Percentiles rank a stretch among this genome's conserved stretches.
Evolutionary conservation across 202 grass and related monocot species (phyloP).

Genomic region (Sporobolus alterniflorus): DNA sequence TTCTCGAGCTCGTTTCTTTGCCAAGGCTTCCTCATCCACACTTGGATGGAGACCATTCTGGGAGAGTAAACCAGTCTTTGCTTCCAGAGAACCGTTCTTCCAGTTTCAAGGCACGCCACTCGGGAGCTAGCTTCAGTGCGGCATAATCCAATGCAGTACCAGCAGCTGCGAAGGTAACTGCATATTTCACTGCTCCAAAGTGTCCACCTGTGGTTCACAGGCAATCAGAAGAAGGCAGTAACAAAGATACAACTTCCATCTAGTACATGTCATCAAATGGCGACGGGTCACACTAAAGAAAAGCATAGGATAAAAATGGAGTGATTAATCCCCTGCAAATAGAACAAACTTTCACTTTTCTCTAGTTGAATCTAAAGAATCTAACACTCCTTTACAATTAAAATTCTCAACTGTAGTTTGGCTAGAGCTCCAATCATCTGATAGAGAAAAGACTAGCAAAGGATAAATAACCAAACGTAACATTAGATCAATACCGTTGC

Average conservation of each 20-base stretch:
- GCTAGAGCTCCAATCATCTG: neutral
- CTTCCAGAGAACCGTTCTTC: constrained; percentile 44
- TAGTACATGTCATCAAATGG: neutral
- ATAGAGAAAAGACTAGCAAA: neutral
- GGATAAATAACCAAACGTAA: neutral
- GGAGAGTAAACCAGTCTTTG: constrained; percentile 67
- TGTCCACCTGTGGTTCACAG: constrained; percentile 66
- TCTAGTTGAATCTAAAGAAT: neutral
- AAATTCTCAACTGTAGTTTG: neutral
- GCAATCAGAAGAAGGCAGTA: neutral
- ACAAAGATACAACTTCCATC: neutral
- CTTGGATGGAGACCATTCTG: constrained; percentile 88
- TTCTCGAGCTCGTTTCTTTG: constrained; percentile 76
- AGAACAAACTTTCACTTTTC: neutral
- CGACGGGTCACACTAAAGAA: neutral
- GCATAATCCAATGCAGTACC: constrained; percentile 72
- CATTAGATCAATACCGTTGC: neutral
- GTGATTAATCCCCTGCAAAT: neutral
- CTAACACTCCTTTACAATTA: neutral
- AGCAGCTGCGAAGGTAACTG: constrained; percentile 60
- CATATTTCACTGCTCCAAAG: constrained; percentile 71
- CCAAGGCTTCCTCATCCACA: constrained; percentile 83
- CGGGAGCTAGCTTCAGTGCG: constrained; percentile 53
- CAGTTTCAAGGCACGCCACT: constrained; percentile 54
- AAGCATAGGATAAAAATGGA: neutral